phyloP scores from a whole-genome alignment of 2,329 filamentous ascomycete species.

The Sphaerulina populicola region DNA sequence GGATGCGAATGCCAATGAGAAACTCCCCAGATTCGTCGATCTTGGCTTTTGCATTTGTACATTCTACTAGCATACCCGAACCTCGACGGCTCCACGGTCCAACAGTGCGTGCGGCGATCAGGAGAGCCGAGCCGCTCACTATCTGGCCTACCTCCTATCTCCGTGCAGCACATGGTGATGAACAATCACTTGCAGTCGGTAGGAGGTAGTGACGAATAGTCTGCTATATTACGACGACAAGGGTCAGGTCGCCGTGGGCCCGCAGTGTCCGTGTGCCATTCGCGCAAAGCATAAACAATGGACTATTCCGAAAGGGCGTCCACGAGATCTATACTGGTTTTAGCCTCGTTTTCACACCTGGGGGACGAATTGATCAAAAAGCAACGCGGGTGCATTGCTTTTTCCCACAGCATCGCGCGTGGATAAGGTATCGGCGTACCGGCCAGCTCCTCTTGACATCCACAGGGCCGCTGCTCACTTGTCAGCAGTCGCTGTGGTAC shows the following conservation, averaged over 20 bases:
- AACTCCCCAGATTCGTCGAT: neutral
- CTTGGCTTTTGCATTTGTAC: neutral
- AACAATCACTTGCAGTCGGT: neutral
- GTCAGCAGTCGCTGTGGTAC: constrained; percentile 1
- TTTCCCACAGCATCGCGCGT: too few relatives aligned
- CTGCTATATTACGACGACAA: too few relatives aligned
- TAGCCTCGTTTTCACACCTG: constrained; percentile 1
- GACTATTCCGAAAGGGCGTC: neutral
- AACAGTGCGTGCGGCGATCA: neutral
- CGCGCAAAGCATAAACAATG: constrained; percentile 8
- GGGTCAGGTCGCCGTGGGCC: neutral
- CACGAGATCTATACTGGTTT: neutral
- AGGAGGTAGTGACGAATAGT: neutral
- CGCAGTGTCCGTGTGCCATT: neutral
- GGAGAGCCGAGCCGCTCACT: neutral
- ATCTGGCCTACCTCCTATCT: neutral
- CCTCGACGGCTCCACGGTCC: neutral
- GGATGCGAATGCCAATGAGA: neutral
- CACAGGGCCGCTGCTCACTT: neutral
- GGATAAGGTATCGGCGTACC: neutral
- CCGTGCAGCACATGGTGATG: neutral
- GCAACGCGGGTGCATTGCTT: too few relatives aligned
- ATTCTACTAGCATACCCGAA: neutral
- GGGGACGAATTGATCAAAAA: too few relatives aligned
- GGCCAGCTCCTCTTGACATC: neutral